These are phyloP conservation scores for Colletotrichum musicola DNA, from an alignment of 2,329 filamentous ascomycete genomes.

Conservation along the genomic window DNA sequence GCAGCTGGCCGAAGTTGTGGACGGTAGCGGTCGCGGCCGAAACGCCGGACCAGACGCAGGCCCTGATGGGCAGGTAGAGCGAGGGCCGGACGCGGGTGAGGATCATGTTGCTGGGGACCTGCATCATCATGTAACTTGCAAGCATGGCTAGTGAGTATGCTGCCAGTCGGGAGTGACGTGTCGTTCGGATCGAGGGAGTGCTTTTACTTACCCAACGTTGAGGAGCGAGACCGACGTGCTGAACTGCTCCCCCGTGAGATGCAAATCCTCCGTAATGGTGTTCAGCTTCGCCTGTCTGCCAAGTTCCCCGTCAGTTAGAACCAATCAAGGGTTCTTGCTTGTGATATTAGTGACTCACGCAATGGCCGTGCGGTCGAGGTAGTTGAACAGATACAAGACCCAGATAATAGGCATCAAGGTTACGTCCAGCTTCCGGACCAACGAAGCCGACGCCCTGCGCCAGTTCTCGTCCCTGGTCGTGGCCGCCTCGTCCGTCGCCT, in stretches of 20 bases:
- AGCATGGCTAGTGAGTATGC: neutral
- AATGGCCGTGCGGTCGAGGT: constrained; percentile 43
- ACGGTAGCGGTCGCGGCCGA: constrained; percentile 19
- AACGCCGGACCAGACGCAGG: constrained; percentile 15
- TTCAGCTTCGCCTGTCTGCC: constrained; percentile 16
- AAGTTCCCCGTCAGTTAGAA: neutral
- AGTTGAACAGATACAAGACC: constrained; percentile 45
- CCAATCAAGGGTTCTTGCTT: no score
- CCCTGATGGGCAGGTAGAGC: constrained; percentile 39
- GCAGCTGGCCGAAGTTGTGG: constrained; percentile 5
- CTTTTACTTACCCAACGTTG: constrained; percentile 40
- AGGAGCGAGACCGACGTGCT: constrained; percentile 17
- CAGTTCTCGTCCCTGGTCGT: neutral
- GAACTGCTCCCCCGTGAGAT: constrained; percentile 10
- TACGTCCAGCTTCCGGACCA: constrained; percentile 43
- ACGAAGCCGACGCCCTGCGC: neutral
- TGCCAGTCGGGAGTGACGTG: neutral
- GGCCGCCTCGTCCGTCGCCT: neutral
- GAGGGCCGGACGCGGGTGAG: constrained; percentile 62
- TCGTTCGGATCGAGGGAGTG: neutral
- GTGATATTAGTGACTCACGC: constrained; percentile 32
- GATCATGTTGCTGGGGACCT: constrained; percentile 52
- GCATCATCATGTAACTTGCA: constrained; percentile 48
- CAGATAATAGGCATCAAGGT: constrained; percentile 44
- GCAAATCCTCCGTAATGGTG: constrained; percentile 16